Evolutionary conservation across 176 grass and related monocot species (phyloP).

Genomic region (Avena atlantica): DNA sequence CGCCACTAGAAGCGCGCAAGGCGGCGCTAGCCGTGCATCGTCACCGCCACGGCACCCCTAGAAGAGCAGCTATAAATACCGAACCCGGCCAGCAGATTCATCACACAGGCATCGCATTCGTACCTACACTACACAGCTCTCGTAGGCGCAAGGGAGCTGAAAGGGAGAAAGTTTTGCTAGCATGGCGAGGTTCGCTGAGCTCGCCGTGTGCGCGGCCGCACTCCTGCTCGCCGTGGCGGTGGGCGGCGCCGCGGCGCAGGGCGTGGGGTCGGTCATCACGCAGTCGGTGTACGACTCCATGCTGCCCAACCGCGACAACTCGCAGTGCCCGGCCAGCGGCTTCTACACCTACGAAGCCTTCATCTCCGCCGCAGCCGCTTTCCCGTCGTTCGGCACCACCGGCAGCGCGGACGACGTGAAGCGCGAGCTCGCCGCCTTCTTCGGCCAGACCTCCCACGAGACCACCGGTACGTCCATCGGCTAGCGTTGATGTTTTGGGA

Average conservation of each 20-base stretch:
- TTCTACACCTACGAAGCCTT: slow-evolving; percentile 60
- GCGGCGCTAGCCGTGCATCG: background rate
- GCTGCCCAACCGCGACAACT: slow-evolving; percentile 50
- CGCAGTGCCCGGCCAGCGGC: slow-evolving; percentile 40
- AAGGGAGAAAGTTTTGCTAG: background rate
- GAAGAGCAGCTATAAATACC: slow-evolving; percentile 15
- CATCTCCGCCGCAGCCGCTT: slow-evolving; percentile 51
- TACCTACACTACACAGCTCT: no score
- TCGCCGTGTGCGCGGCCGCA: background rate
- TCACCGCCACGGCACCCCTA: background rate
- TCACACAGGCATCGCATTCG: background rate
- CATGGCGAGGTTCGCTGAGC: background rate
- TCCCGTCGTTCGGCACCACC: slow-evolving; percentile 49
- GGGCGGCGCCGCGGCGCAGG: slow-evolving; percentile 34
- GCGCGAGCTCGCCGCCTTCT: slow-evolving; percentile 67
- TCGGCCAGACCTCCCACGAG: slow-evolving; percentile 68
- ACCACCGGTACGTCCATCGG: slow-evolving; percentile 45
- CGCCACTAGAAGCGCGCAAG: background rate
- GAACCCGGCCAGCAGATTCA: background rate
- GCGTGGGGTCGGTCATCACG: slow-evolving; percentile 49
- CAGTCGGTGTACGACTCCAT: slow-evolving; percentile 41
- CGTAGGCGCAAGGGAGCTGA: background rate
- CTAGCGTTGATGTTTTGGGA: no score
- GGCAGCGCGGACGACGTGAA: slow-evolving; percentile 6
- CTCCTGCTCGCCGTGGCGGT: slow-evolving; percentile 21